Conservation (phyloP, 371 early-diverging fungal genomes). For the Mucor lusitanicus region DNA sequence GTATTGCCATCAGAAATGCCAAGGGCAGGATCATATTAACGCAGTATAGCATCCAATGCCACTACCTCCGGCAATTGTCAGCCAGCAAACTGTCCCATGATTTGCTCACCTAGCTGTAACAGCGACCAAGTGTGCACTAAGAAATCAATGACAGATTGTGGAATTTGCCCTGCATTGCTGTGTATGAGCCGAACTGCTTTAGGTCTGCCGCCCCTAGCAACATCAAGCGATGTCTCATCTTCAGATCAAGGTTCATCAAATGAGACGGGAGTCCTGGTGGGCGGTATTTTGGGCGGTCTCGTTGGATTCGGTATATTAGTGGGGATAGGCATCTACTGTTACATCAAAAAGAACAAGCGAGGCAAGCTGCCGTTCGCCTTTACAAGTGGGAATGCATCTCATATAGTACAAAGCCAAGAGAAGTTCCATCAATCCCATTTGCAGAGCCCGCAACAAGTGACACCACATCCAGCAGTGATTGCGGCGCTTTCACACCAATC, state of each 20-base stretch:
- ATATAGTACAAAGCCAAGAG: slow-evolving; percentile 1
- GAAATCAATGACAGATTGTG: slow-evolving; percentile 42
- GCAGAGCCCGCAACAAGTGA: background rate
- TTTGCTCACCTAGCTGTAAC: slow-evolving; percentile 32
- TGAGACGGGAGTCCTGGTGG: slow-evolving; percentile 30
- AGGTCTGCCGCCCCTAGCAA: slow-evolving; percentile 19
- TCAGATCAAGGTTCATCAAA: slow-evolving; percentile 7
- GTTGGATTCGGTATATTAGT: slow-evolving; percentile 26
- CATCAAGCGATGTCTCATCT: background rate
- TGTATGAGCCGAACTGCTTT: slow-evolving; percentile 30
- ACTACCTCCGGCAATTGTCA: background rate
- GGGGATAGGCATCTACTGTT: slow-evolving; percentile 17
- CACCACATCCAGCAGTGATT: slow-evolving; percentile 7
- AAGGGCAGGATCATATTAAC: background rate
- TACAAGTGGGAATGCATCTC: background rate
- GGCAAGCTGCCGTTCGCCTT: slow-evolving; percentile 31
- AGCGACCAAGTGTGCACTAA: slow-evolving; percentile 28
- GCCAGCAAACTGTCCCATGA: slow-evolving; percentile 18
- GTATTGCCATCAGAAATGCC: background rate
- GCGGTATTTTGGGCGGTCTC: slow-evolving; percentile 44
- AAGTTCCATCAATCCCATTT: background rate
- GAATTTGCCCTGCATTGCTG: slow-evolving; percentile 34
- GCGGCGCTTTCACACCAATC: slow-evolving; percentile 7
- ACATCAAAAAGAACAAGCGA: slow-evolving; percentile 19
- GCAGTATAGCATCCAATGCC: background rate